Percentiles rank a stretch among this genome's conserved stretches.
Evolutionary conservation across 2,329 filamentous ascomycete species (phyloP).

Genomic region (Geosmithia flava): DNA sequence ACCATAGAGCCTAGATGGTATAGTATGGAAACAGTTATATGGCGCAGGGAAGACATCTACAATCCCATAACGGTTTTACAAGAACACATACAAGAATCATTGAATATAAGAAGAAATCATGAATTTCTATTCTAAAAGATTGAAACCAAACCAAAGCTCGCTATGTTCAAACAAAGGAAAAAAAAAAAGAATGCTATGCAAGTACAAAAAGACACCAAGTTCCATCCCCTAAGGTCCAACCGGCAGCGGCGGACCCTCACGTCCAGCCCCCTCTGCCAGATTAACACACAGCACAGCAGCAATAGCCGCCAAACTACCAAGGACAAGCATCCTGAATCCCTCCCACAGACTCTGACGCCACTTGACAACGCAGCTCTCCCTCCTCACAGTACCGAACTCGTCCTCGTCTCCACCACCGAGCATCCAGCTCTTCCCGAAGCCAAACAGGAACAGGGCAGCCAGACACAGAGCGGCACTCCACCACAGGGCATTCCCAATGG

Average conservation of each 20-base stretch:
- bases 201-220: not conserved
- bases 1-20: too few species aligned
- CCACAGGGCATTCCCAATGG: constrained; percentile 27
- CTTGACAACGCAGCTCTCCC: not conserved
- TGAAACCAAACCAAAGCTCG: not conserved
- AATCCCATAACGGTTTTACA: too few species aligned
- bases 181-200: not conserved
- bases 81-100: too few species aligned
- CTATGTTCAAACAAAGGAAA: not conserved
- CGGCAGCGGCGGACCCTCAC: not conserved
- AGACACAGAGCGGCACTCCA: constrained; percentile 43
- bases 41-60: too few species aligned
- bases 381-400: not conserved
- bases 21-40: too few species aligned
- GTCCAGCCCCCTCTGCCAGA: not conserved
- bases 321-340: constrained; percentile 7
- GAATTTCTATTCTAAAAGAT: too few species aligned
- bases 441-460: constrained; percentile 41
- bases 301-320: constrained; percentile 18
- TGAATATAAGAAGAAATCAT: too few species aligned
- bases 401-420: constrained; percentile 8
- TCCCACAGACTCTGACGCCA: constrained; percentile 1
- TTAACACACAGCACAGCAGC: not conserved
- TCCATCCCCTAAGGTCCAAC: too few species aligned
- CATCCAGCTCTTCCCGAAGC: constrained; percentile 38